phyloP scores from a whole-genome alignment of 768 basidiomycete species.

The Tricholoma sp. region DNA sequence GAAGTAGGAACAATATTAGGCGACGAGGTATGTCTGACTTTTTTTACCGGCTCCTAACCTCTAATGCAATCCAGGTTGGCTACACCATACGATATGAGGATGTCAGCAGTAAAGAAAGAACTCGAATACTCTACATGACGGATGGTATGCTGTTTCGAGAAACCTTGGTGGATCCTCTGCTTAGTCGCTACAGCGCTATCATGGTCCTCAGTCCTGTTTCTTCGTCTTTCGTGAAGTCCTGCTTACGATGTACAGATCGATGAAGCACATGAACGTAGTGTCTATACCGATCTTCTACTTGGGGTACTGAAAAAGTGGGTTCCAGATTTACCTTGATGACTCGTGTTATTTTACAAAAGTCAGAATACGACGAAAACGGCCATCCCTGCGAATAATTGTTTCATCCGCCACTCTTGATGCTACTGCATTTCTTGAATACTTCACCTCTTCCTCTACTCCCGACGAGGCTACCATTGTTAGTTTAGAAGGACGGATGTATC shows the following conservation, averaged over 20 bases:
- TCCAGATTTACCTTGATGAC: slow-evolving; percentile 9
- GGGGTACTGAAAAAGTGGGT: slow-evolving; percentile 90
- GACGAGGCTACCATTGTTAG: slow-evolving; percentile 82
- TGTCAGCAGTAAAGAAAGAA: slow-evolving; percentile 76
- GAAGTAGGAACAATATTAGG: slow-evolving; percentile 88
- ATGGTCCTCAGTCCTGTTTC: slow-evolving; percentile 57
- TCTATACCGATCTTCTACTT: slow-evolving; percentile 92
- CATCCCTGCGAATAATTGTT: slow-evolving; percentile 84
- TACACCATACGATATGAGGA: slow-evolving; percentile 98
- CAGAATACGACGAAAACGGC: slow-evolving; percentile 89
- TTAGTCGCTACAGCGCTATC: slow-evolving; percentile 90
- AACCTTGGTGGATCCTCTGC: slow-evolving; percentile 84
- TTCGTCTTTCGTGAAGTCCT: slow-evolving; percentile 1
- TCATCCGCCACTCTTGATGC: slow-evolving; percentile 98
- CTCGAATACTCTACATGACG: slow-evolving; percentile 92
- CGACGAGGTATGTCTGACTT: slow-evolving; percentile 59
- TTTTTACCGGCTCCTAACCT: slow-evolving; percentile 13
- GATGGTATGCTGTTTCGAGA: slow-evolving; percentile 98
- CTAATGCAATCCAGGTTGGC: slow-evolving; percentile 61
- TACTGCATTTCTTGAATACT: slow-evolving; percentile 83
- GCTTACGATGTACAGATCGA: slow-evolving; percentile 60
- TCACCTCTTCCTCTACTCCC: slow-evolving; percentile 56
- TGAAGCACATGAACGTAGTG: slow-evolving; percentile 93
- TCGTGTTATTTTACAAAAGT: not conserved
- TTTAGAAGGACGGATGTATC: slow-evolving; percentile 91